Base-by-base conservation (phyloP, 139 green algal species). In the Pleodorina starrii region DNA sequence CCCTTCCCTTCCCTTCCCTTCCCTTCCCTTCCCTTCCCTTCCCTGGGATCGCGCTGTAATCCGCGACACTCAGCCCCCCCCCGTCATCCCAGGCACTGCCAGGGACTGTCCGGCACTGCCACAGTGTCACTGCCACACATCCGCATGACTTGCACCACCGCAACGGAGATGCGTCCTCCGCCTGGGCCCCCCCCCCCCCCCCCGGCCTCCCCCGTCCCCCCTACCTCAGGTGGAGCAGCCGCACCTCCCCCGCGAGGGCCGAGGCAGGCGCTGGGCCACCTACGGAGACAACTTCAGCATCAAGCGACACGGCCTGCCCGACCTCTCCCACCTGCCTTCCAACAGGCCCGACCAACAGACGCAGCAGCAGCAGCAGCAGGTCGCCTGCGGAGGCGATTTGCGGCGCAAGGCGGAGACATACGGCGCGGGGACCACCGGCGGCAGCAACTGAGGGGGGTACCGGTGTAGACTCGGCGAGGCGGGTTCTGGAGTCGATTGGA, bases 241-340 rank as follows among this genome's bases (percentile, higher is more conserved):
- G 1, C n/a, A 86, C 7, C 7, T 35, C 23, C 40, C 80, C 5
- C 23, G 42, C 3, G 27, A 75, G 36, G 59, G 27, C 80, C 80
- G 80, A 11, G 19, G 40, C 59, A 57, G 59, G 35, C 80, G 80
- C 59, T 86, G 59, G 57, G 80, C 80, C 16, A 75, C 80, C 11
- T 86, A 86, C 42, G 80, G 80, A 16, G 82, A 88, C 66, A 80
- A 88, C 66, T 88, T 88, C 89, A 84, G 51, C 81, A 57, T 66
- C 54, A 78, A 69, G 40, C 74, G 85, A 16, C 57, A 84, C 46
- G 85, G 85, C 29, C 14, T 85, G 1, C 85, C 85, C 44, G 85
- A 90, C 74, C 75, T 90, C 6, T 54, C 54, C 12, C 85, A 90
- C 85, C 85, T 90, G 35, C 85, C 85, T n/a, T 85, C 72, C 14